Evolutionary conservation across 2,329 filamentous ascomycete genomes (phyloP).

Genomic region (Exophiala bonariae): DNA sequence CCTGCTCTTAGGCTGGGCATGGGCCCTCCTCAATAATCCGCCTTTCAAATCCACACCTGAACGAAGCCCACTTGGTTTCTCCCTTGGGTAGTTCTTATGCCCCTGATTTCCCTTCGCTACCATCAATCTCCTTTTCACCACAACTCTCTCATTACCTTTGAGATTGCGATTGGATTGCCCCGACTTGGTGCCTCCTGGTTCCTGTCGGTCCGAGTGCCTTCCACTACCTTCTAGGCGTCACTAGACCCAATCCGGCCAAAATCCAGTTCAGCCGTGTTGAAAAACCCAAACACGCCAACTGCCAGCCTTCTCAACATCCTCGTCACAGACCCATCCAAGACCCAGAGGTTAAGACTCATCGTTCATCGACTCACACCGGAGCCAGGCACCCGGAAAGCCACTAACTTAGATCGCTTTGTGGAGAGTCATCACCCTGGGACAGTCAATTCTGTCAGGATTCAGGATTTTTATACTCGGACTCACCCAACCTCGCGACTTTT

Average conservation of each 20-base stretch:
- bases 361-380: slow-evolving; percentile 22
- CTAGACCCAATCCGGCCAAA: slow-evolving; percentile 15
- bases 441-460: slow-evolving; percentile 1
- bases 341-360: slow-evolving; percentile 11
- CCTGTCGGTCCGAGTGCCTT: slow-evolving; percentile 18
- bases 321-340: background rate
- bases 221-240: slow-evolving; percentile 15
- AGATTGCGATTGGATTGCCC: slow-evolving; percentile 8
- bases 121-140: slow-evolving; percentile 20
- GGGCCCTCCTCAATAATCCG: too few relatives aligned
- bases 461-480: slow-evolving; percentile 11
- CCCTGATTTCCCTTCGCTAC: slow-evolving; percentile 20
- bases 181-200: slow-evolving; percentile 14
- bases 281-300: slow-evolving; percentile 14
- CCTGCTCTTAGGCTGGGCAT: too few relatives aligned
- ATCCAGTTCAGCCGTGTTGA: slow-evolving; percentile 15
- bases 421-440: too few relatives aligned
- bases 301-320: slow-evolving; percentile 13
- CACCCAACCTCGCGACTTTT: slow-evolving; percentile 20
- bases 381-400: slow-evolving; percentile 15
- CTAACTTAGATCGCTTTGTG: slow-evolving; percentile 9
- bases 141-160: slow-evolving; percentile 10
- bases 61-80: too few relatives aligned
- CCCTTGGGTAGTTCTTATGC: slow-evolving; percentile 9
- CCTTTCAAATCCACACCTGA: too few relatives aligned